Evolutionary conservation across 83 land plant genomes (phyloP), one percentile per base, ranked within the genome.

Genomic region (Picea mariana): DNA sequence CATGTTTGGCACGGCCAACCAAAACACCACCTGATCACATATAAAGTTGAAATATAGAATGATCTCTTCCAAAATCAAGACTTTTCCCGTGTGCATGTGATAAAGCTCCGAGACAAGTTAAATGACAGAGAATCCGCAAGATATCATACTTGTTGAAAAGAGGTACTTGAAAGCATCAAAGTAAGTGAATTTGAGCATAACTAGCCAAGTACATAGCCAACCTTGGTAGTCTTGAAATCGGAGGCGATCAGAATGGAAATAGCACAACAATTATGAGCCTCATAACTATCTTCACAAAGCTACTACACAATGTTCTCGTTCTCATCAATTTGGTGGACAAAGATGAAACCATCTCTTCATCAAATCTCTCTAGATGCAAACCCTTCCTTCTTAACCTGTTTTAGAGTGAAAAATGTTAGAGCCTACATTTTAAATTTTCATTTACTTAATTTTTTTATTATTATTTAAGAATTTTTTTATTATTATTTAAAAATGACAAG

Each of bases 41-140:
- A 44, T 44, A n/a, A 73, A 73, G 58, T 73, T 73, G 77, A 73
- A 73, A 44, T 73, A 73, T 5, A 73, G 77, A 73, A 73, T 73
- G 0, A 73, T n/a, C 3, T 44, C 24, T 23, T 73, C 27, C 4
- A 16, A 58, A 40, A 47, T 20, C 58, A 73, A 20, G 5, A 73
- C 58, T 9, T 73, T 26, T 20, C 77, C 77, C 0, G 58, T 73
- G 3, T 44, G 3, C 77, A 44, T 73, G n/a, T 58, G 77, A n/a
- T 73, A 73, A 9, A 73, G 5, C 77, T 73, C 77, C 3, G 58
- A 58, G 6, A 73, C 38, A 73, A 73, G 58, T 44, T 73, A 55
- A 44, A 73, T 73, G 20, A 44, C 9, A n/a, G 55, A 72, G 3
- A 72, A 18, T 72, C 76, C 55, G 23, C 47, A 20, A 4, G 52